Conservation (phyloP, 805 yeast species). For the Dipodascus albidus region DNA sequence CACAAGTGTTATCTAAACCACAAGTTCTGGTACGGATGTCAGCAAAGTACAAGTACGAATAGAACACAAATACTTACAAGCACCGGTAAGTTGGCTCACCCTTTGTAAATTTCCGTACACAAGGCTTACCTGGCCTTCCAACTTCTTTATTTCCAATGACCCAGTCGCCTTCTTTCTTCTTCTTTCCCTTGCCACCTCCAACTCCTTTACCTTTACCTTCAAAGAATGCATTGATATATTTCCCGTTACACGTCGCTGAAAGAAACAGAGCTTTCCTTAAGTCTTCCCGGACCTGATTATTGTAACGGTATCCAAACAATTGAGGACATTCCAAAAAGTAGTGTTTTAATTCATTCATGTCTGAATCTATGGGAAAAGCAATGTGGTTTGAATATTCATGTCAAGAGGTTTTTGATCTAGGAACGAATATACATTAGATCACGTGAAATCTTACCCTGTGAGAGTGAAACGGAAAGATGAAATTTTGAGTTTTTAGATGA, state of each 20-base stretch:
- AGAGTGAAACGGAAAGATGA: not conserved
- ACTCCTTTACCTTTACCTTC: constrained; percentile 14
- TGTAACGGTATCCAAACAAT: constrained; percentile 18
- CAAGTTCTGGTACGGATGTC: constrained; percentile 46
- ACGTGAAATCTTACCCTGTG: not conserved
- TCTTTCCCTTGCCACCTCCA: constrained; percentile 16
- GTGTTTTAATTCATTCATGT: constrained; percentile 11
- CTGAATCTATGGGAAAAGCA: not conserved
- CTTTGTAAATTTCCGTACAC: constrained; percentile 57
- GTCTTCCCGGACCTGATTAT: constrained; percentile 17
- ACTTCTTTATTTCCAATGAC: constrained; percentile 17
- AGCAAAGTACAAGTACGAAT: not conserved
- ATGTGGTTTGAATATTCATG: not conserved
- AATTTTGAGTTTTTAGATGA: too few species aligned
- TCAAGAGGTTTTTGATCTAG: constrained; percentile 16
- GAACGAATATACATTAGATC: constrained; percentile 21
- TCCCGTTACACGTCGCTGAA: constrained; percentile 33
- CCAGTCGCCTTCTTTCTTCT: constrained; percentile 8
- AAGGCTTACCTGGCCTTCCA: constrained; percentile 54
- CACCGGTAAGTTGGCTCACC: constrained; percentile 82
- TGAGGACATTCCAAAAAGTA: constrained; percentile 23
- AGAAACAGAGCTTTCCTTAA: constrained; percentile 32
- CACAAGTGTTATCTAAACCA: constrained; percentile 76
- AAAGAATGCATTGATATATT: constrained; percentile 31
- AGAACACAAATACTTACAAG: constrained; percentile 16